Evolutionary conservation across 176 grass and related monocot species (phyloP), one percentile per base, ranked within the genome.

Genomic region (Leersia perrieri): DNA sequence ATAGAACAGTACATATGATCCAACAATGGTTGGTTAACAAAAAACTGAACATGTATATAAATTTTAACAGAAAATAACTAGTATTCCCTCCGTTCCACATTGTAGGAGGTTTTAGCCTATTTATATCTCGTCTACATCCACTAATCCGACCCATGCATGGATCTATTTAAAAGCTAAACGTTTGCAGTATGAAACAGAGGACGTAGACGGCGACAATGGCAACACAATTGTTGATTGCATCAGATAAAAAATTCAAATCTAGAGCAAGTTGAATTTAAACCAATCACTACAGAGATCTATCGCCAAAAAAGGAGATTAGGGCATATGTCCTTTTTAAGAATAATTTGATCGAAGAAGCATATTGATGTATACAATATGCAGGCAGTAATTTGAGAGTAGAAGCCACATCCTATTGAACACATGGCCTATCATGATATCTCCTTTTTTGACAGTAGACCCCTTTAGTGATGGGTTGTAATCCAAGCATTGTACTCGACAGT

Each of bases 11-110:
- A 58, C 11, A 42, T 53, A 22, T 53, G 47, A 20, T 53, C 47
- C 51, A 57, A 9, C 51, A 9, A 22, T 57, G 22, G 51, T 18
- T 57, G 22, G 7, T 57, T n/a, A 53, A 6, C 47, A 53, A 57
- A 1, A 57, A 33, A 41, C 12, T 26, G 11, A 76, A 55, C 9
- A 27, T 60, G n/a, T 42, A 33, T 14, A 20, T 68, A 70, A 12
- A 70, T 30, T 57, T 20, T n/a, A 15, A 77, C 71, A 42, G 58
- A 1, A 88, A 72, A 83, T 28, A 66, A 32, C 20, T 16, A 58
- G n/a, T n/a, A n/a, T n/a, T n/a, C n/a, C n/a, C n/a, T n/a, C n/a
- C n/a, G n/a, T n/a, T n/a, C n/a, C n/a, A n/a, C n/a, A n/a, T n/a
- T n/a, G n/a, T n/a, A n/a, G n/a, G n/a, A n/a, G n/a, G n/a, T n/a